phyloP scores from a whole-genome alignment of 2,329 filamentous ascomycete genomes.

The Alternaria metachromatica region DNA sequence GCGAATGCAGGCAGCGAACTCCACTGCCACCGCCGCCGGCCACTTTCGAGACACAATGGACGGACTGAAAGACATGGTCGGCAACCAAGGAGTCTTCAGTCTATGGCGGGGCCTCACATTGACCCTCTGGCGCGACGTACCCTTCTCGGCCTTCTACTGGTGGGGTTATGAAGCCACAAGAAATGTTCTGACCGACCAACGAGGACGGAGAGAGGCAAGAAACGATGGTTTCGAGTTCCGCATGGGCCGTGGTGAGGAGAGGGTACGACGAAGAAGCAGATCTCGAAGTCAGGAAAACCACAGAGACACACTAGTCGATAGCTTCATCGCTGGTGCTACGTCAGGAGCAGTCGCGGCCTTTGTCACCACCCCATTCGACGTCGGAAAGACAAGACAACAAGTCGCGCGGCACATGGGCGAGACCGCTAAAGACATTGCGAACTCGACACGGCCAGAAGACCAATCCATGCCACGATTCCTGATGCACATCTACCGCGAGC shows the following conservation, averaged over 20 bases:
- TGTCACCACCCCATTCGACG: slow-evolving; percentile 93
- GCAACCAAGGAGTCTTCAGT: slow-evolving; percentile 75
- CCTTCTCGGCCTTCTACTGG: slow-evolving; percentile 98
- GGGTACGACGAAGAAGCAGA: slow-evolving; percentile 46
- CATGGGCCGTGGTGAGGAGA: slow-evolving; percentile 41
- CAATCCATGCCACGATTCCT: slow-evolving; percentile 80
- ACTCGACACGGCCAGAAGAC: slow-evolving; percentile 68
- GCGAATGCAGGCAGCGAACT: slow-evolving; percentile 78
- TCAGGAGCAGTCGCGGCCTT: slow-evolving; percentile 87
- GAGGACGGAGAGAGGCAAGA: slow-evolving; percentile 58
- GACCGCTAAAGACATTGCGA: slow-evolving; percentile 49
- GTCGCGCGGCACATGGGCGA: slow-evolving; percentile 69
- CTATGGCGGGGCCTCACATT: slow-evolving; percentile 90
- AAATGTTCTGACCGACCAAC: slow-evolving; percentile 71
- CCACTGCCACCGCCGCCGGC: slow-evolving; percentile 56
- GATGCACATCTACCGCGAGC: slow-evolving; percentile 88
- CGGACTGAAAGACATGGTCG: slow-evolving; percentile 80
- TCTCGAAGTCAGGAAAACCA: slow-evolving; percentile 74
- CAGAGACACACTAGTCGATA: slow-evolving; percentile 80
- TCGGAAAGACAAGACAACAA: slow-evolving; percentile 95
- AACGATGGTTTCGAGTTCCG: slow-evolving; percentile 41
- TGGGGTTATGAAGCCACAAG: slow-evolving; percentile 92
- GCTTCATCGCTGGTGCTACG: slow-evolving; percentile 82
- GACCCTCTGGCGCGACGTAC: slow-evolving; percentile 95
- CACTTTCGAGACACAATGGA: slow-evolving; percentile 81